Evolutionary conservation across 129 eudicot genomes (phyloP).

Genomic region (Daucus carota): DNA sequence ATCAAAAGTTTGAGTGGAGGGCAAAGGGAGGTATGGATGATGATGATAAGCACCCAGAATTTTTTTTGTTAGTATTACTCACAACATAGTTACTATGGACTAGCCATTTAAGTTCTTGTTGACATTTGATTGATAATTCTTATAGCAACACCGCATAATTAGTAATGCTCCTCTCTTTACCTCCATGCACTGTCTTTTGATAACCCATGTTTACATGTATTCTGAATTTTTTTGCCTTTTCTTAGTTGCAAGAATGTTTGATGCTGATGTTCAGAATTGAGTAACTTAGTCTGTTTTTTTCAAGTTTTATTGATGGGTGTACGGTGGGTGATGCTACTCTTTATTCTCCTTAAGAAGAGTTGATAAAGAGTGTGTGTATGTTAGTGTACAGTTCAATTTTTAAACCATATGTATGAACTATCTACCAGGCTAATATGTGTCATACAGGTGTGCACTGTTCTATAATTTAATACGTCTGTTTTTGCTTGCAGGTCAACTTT

Average conservation of each 20-base stretch:
- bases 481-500: conserved; percentile 77
- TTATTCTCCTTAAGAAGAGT: not conserved
- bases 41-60: not conserved
- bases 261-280: not conserved
- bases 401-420: not conserved
- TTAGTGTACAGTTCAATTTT: not conserved
- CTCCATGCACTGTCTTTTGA: not conserved
- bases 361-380: not conserved
- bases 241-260: not conserved
- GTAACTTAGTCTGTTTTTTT: not conserved
- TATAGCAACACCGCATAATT: not conserved
- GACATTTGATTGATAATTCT: not conserved
- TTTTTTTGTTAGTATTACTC: not conserved
- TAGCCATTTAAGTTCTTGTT: not conserved
- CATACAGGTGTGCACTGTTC: not conserved
- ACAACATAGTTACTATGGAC: not conserved
- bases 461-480: not conserved
- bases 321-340: not conserved
- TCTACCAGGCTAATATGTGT: not conserved
- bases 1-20: not conserved
- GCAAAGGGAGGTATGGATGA: not conserved
- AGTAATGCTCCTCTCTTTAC: not conserved
- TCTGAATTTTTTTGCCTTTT: not conserved
- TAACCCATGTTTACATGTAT: not conserved
- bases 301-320: not conserved